Evolutionary conservation across 345 rosid genomes (phyloP).

Genomic region (Lagerstroemia speciosa): DNA sequence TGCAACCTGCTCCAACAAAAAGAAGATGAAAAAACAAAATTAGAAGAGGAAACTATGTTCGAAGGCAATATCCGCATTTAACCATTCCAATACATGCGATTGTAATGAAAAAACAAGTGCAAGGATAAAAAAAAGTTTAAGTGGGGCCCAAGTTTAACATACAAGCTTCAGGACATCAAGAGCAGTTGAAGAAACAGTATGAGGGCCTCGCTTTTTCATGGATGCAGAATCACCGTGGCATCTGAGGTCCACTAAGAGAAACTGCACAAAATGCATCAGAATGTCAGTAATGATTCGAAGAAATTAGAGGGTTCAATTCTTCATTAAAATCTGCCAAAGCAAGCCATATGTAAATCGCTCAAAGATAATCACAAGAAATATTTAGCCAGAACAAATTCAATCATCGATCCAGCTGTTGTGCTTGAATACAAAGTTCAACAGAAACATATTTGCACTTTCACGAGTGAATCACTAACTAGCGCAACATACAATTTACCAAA

Average conservation of each 20-base stretch:
- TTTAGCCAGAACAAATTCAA: background rate
- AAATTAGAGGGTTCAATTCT: background rate
- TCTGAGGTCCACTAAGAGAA: conserved; percentile 80
- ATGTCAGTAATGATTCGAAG: background rate
- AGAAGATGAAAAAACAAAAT: conserved; percentile 2
- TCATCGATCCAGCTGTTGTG: background rate
- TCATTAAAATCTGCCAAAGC: background rate
- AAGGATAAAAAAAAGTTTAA: background rate
- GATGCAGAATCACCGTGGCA: conserved; percentile 96
- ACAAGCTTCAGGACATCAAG: conserved; percentile 83
- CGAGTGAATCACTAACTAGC: background rate
- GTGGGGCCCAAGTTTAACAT: conserved; percentile 11
- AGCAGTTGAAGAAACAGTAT: conserved; percentile 81
- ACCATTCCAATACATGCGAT: background rate
- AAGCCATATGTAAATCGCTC: background rate
- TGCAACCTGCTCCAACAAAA: conserved; percentile 40
- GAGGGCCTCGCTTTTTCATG: conserved; percentile 56
- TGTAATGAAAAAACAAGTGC: background rate
- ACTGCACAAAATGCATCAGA: conserved; percentile 30
- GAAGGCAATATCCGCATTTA: background rate
- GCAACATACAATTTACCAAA: background rate
- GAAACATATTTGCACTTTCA: background rate
- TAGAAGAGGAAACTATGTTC: conserved; percentile 3
- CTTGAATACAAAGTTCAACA: background rate
- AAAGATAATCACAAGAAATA: background rate